Base-by-base conservation (phyloP, 1,284 basidiomycete genomes). In the Hemileia vastatrix region DNA sequence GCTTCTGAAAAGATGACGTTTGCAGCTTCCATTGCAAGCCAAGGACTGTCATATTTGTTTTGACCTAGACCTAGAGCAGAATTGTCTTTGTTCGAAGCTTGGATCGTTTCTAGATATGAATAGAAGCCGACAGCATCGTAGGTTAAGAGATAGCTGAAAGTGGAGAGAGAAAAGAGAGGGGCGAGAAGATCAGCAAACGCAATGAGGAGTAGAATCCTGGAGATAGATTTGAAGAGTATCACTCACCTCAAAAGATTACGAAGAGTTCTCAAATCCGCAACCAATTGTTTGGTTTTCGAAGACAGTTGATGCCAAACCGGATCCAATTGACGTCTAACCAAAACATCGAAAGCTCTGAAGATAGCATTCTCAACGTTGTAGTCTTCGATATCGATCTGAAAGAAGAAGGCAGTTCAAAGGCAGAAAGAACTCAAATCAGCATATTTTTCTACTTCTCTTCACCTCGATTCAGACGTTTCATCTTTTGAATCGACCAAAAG, bases 271-370 rank as follows among this genome's bases (percentile, higher is more conserved):
- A 98, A 81, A 71, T 97, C 94, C 55, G 82, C 83, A 6, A 97
- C 90, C 9, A 97, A 83, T 66, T 91, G 88, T 71, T 91, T 93
- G 0, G 92, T 97, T 68, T 84, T 86, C 2, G 88, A 84, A 1
- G 90, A 90, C 23, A 96, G 90, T 76, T 90, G 89, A 76, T 97
- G 91, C 95, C 94, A 97, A 3, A 96, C 87, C 0, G 92, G 83
- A 73, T 94, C 89, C 4, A 97, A 83, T 70, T 92, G 89, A 49
- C 85, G 83, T 8, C 92, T 83, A 1, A 96, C 90, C 57, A 94
- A 82, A 23, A 84, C 80, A 71, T 97, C 93, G 72, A 97, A 98
- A 1, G 88, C 90, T 31, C 85, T 83, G 77, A 97, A 97, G 70
- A 97, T 92, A 0, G 90, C 90, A 70, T 89, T 93, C 71, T 96